Evolutionary conservation across 2,329 filamentous ascomycete genomes (phyloP).

Genomic region (Paecilomyces dactylethromorphus): DNA sequence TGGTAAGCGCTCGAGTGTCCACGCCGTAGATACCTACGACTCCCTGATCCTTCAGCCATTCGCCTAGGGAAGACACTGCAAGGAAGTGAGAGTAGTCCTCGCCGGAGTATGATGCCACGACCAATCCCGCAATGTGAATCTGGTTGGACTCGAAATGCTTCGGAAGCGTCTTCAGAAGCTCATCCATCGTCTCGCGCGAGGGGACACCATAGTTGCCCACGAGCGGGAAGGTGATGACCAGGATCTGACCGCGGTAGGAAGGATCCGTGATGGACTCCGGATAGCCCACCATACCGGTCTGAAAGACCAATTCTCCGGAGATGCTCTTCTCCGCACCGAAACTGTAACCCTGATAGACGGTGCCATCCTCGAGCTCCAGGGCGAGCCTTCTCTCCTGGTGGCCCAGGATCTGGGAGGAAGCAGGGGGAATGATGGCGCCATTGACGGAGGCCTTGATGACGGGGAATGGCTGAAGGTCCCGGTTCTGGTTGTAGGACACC

Average conservation of each 20-base stretch:
- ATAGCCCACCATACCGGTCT: conserved; percentile 99
- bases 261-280: conserved; percentile 89
- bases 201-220: conserved; percentile 98
- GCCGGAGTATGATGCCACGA: conserved; percentile 85
- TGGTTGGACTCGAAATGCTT: conserved; percentile 88
- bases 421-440: conserved; percentile 45
- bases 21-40: conserved; percentile 92
- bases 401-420: conserved; percentile 53
- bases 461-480: conserved; percentile 23
- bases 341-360: conserved; percentile 87
- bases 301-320: conserved; percentile 95
- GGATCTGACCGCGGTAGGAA: conserved; percentile 86
- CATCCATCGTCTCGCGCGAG: conserved; percentile 74
- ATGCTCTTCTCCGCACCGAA: conserved; percentile 94
- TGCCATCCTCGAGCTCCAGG: conserved; percentile 89
- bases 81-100: conserved; percentile 95
- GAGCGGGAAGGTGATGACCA: conserved; percentile 92
- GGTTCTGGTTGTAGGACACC: conserved; percentile 29
- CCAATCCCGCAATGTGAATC: conserved; percentile 89
- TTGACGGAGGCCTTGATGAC: conserved; percentile 19
- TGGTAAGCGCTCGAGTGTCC: conserved; percentile 88
- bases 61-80: conserved; percentile 79
- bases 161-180: conserved; percentile 76
- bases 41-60: conserved; percentile 94
- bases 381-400: conserved; percentile 60